Conservation (phyloP, 148 eudicot genomes). For the Rhododendron molle region DNA sequence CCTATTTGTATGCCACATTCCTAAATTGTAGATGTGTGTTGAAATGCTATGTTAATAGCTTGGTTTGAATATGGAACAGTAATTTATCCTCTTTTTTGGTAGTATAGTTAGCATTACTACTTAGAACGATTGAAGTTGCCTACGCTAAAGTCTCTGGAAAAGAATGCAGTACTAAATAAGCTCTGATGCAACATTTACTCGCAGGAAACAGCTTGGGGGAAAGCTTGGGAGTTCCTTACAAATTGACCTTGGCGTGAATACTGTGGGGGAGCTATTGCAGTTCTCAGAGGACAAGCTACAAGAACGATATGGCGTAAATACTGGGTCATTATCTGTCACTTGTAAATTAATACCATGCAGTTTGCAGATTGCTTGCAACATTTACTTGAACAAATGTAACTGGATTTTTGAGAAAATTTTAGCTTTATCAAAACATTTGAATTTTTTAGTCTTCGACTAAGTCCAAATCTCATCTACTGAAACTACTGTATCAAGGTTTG, state of each 20-base stretch:
- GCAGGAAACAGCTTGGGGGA: conserved; percentile 97
- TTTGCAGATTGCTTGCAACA: background rate
- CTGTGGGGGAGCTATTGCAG: conserved; percentile 79
- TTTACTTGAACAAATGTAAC: background rate
- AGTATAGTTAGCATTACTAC: background rate
- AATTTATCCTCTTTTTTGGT: background rate
- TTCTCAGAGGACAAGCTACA: conserved; percentile 84
- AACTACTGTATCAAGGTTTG: background rate
- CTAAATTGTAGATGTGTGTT: background rate
- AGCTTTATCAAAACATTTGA: background rate
- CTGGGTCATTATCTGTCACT: conserved; percentile 55
- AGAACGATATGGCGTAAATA: conserved; percentile 72
- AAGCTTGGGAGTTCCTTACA: conserved; percentile 89
- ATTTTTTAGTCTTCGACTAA: background rate
- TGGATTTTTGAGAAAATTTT: background rate
- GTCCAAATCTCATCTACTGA: background rate
- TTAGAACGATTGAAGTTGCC: background rate
- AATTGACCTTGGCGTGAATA: conserved; percentile 63
- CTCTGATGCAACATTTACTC: conserved; percentile 13
- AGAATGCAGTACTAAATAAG: background rate
- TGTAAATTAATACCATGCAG: background rate
- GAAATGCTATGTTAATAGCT: background rate
- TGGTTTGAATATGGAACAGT: background rate
- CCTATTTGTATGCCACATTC: background rate
- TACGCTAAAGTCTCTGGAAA: background rate